Evolutionary conservation across 768 basidiomycete genomes (phyloP).

Genomic region (Hygrophoropsis aurantiaca): DNA sequence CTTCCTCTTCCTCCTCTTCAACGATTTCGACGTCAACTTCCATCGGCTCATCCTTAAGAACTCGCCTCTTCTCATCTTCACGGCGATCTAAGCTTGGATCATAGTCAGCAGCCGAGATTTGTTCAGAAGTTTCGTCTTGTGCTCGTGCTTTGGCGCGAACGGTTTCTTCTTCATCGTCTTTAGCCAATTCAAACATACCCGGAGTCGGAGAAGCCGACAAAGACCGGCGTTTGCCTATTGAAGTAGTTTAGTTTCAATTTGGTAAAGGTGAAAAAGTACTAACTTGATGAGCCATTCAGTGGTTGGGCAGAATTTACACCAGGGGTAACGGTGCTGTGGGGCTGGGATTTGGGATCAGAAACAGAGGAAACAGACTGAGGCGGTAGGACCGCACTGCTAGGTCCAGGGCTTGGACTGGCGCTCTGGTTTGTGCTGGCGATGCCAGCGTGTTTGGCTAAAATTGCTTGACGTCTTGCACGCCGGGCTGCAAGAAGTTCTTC

Average conservation of each 20-base stretch:
- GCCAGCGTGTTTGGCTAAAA: slow-evolving; percentile 73
- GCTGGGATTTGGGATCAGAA: slow-evolving; percentile 66
- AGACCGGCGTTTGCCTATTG: slow-evolving; percentile 50
- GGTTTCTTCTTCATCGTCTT: slow-evolving; percentile 55
- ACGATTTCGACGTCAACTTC: slow-evolving; percentile 46
- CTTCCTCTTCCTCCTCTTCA: slow-evolving; percentile 75
- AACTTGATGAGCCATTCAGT: slow-evolving; percentile 23
- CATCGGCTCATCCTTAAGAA: slow-evolving; percentile 40
- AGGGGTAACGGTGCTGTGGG: slow-evolving; percentile 39
- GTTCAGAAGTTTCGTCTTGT: slow-evolving; percentile 53
- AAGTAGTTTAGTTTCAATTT: slow-evolving; percentile 1
- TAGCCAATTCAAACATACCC: slow-evolving; percentile 64
- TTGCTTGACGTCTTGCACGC: slow-evolving; percentile 70
- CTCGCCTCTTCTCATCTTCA: slow-evolving; percentile 78
- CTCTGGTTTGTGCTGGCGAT: slow-evolving; percentile 42
- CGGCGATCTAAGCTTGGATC: slow-evolving; percentile 81
- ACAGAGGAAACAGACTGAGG: slow-evolving; percentile 54
- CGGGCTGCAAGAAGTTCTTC: slow-evolving; percentile 68
- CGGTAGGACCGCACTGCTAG: slow-evolving; percentile 76
- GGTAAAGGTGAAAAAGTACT: slow-evolving; percentile 1
- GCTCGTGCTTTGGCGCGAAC: slow-evolving; percentile 44
- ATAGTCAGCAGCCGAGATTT: slow-evolving; percentile 91
- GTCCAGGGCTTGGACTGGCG: slow-evolving; percentile 56
- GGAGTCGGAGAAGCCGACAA: slow-evolving; percentile 60
- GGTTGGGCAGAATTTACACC: slow-evolving; percentile 7